Percentiles rank a stretch among this genome's conserved stretches.
These are phyloP conservation scores for Saturnispora sanitii DNA, from an alignment of 805 yeast species.

Conservation along the genomic window DNA sequence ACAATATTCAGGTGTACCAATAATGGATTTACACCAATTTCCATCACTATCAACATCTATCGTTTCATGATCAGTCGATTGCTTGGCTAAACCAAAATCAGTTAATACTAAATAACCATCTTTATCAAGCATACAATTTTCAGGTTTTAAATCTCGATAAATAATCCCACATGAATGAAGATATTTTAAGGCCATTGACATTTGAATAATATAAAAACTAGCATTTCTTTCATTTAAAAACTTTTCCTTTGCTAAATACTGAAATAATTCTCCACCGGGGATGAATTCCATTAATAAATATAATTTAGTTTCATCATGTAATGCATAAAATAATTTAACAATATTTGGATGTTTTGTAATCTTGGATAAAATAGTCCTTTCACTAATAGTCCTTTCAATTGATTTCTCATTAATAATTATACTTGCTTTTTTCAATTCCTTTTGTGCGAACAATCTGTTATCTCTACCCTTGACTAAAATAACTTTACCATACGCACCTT, in stretches of 20 bases:
- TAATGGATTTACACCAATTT: slow-evolving; percentile 44
- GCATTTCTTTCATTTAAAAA: slow-evolving; percentile 50
- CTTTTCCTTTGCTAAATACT: slow-evolving; percentile 38
- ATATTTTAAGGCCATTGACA: slow-evolving; percentile 66
- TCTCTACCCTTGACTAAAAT: slow-evolving; percentile 53
- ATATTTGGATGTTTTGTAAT: slow-evolving; percentile 69
- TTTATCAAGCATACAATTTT: slow-evolving; percentile 68
- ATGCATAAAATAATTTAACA: slow-evolving; percentile 72
- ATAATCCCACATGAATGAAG: slow-evolving; percentile 71
- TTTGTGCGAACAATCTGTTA: slow-evolving; percentile 70
- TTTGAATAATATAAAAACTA: slow-evolving; percentile 70
- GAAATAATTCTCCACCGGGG: slow-evolving; percentile 83
- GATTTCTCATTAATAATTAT: slow-evolving; percentile 43
- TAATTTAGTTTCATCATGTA: slow-evolving; percentile 66
- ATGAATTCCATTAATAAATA: slow-evolving; percentile 71
- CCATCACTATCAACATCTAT: slow-evolving; percentile 20
- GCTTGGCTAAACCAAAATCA: slow-evolving; percentile 72
- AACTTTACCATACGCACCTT: slow-evolving; percentile 85
- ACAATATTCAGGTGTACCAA: slow-evolving; percentile 76
- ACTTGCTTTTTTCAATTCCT: slow-evolving; percentile 72
- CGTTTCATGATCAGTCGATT: slow-evolving; percentile 17
- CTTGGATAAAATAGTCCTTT: slow-evolving; percentile 53
- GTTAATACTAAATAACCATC: slow-evolving; percentile 73
- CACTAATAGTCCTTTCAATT: slow-evolving; percentile 68
- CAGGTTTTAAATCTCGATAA: slow-evolving; percentile 83